Conservation (phyloP, 179 eudicot species). For the Actinidia chinensis region DNA sequence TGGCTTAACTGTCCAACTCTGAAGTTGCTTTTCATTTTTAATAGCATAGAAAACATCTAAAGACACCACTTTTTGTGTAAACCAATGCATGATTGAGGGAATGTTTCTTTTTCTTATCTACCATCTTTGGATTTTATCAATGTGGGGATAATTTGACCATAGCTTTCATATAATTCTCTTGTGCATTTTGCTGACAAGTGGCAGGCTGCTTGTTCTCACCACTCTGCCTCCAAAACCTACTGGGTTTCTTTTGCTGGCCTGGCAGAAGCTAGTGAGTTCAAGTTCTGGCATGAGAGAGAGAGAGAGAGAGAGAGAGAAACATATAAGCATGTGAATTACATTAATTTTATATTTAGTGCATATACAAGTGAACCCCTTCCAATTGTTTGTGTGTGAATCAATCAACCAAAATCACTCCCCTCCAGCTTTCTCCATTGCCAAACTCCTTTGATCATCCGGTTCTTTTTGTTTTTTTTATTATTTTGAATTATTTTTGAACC, state of each 20-base stretch:
- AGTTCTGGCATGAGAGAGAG: constrained; percentile 35
- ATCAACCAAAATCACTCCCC: constrained; percentile 23
- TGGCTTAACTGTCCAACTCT: constrained; percentile 30
- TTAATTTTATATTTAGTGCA: background rate
- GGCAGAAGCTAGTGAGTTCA: constrained; percentile 38
- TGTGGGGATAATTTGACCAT: constrained; percentile 17
- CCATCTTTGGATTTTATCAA: constrained; percentile 8
- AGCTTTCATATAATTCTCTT: constrained; percentile 32
- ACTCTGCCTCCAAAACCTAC: constrained; percentile 34
- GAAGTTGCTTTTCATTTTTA: constrained; percentile 26
- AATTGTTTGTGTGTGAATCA: constrained; percentile 17
- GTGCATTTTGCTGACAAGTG: constrained; percentile 43
- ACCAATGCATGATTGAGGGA: constrained; percentile 52
- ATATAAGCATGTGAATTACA: background rate
- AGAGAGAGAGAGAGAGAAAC: constrained; percentile 22
- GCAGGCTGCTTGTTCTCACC: constrained; percentile 48
- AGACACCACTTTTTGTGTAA: constrained; percentile 11
- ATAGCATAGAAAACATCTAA: constrained; percentile 23
- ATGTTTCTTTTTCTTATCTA: constrained; percentile 31
- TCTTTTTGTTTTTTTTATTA: no score
- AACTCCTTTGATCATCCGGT: constrained; percentile 9
- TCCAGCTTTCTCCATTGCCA: constrained; percentile 4
- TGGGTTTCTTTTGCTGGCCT: constrained; percentile 29
- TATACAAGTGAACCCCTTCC: constrained; percentile 27
- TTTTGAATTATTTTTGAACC: no score